Conservation (phyloP, 176 grass and related monocot genomes). For the Echinochloa phyllopogon region DNA sequence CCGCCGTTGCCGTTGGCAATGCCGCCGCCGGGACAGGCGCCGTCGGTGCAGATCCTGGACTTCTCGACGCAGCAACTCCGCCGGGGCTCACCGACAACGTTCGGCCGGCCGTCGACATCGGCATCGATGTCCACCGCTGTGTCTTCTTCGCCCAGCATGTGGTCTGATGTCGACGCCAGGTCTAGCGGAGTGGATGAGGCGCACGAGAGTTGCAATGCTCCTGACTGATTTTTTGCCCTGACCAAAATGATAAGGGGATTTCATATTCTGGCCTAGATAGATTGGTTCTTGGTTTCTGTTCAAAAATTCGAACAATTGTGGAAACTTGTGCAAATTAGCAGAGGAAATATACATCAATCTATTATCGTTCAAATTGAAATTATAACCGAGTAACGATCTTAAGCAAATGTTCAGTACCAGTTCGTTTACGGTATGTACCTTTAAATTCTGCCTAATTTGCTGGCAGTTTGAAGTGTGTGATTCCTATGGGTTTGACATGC, state of each 20-base stretch:
- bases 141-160: constrained; percentile 12
- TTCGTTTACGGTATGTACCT: background rate
- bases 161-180: constrained; percentile 30
- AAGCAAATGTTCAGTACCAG: background rate
- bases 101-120: background rate
- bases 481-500: background rate
- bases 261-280: background rate
- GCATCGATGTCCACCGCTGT: background rate
- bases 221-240: constrained; percentile 9
- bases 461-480: background rate
- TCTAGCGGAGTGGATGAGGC: background rate
- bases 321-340: background rate
- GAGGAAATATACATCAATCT: background rate
- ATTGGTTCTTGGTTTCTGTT: background rate
- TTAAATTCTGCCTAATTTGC: background rate
- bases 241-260: background rate
- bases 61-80: constrained; percentile 49
- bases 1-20: background rate
- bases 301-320: background rate
- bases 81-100: background rate
- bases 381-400: background rate
- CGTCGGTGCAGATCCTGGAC: constrained; percentile 36
- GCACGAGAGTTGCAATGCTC: background rate
- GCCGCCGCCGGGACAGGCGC: background rate
- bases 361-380: background rate